Conservation (phyloP, 164 flowering plant genomes). For the Cinnamomum micranthum region DNA sequence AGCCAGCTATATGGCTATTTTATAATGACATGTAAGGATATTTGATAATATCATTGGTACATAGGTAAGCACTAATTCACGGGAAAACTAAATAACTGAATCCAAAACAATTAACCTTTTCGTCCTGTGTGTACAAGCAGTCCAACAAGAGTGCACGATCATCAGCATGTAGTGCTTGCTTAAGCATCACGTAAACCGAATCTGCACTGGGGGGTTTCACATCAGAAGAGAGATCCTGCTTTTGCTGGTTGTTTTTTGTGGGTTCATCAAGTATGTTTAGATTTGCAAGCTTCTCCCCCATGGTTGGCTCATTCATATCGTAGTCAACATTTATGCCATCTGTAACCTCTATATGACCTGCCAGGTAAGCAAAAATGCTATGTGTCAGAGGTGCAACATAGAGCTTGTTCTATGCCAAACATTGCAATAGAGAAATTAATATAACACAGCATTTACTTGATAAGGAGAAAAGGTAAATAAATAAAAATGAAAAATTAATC, state of each 20-base stretch:
- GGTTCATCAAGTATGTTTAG: constrained; percentile 34
- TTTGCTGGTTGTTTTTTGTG: constrained; percentile 15
- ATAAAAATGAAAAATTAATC: not conserved
- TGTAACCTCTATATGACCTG: constrained; percentile 25
- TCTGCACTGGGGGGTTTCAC: constrained; percentile 84
- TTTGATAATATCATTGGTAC: not conserved
- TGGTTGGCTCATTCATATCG: constrained; percentile 70
- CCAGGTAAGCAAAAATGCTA: constrained; percentile 3
- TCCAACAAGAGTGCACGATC: constrained; percentile 72
- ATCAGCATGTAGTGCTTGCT: constrained; percentile 89
- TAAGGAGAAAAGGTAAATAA: not conserved
- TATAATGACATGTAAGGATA: too few relatives aligned
- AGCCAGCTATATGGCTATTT: too few relatives aligned
- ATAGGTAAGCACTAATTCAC: not conserved
- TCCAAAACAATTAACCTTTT: constrained; percentile 47
- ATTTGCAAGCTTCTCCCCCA: constrained; percentile 81
- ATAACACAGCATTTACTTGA: not conserved
- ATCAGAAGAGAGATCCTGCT: constrained; percentile 22
- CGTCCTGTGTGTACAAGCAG: constrained; percentile 76
- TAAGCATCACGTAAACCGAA: constrained; percentile 78
- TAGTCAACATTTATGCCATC: constrained; percentile 31
- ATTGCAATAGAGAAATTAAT: not conserved
- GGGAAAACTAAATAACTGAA: not conserved
- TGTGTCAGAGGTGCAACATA: not conserved
- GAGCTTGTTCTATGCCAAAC: constrained; percentile 1